Conservation (phyloP, 176 grass and related monocot species). For the Ampelocalamus luodianensis region DNA sequence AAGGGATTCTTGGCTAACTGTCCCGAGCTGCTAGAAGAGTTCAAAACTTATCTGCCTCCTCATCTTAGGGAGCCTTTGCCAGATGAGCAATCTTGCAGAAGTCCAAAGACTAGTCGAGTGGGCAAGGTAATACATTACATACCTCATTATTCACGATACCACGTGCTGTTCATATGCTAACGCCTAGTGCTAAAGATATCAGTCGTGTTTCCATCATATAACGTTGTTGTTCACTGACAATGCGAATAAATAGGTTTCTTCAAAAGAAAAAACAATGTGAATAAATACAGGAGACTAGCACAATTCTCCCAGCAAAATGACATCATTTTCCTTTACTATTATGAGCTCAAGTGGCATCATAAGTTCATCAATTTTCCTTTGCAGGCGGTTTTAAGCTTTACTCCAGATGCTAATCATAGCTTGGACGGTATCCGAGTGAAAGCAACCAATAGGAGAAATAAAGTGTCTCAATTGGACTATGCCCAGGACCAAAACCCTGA, state of each 20-base stretch:
- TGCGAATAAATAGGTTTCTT: too few relatives aligned
- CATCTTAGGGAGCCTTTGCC: not conserved
- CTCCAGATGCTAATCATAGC: conserved; percentile 30
- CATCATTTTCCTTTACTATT: conserved; percentile 18
- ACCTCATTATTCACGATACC: not conserved
- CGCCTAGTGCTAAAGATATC: not conserved
- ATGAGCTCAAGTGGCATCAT: conserved; percentile 15
- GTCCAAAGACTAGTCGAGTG: conserved; percentile 5
- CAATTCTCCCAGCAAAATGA: not conserved
- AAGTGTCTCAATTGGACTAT: not conserved
- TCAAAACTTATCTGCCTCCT: conserved; percentile 22
- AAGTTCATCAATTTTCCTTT: not conserved
- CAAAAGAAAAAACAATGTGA: too few relatives aligned
- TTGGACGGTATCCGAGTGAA: conserved; percentile 13
- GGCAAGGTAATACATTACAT: conserved; percentile 10
- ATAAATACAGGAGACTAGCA: not conserved
- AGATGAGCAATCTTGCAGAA: conserved; percentile 22
- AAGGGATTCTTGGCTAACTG: not conserved
- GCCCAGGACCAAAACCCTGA: not conserved
- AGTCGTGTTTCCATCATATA: not conserved
- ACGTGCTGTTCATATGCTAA: not conserved
- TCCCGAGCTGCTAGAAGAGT: conserved; percentile 37
- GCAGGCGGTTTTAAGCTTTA: conserved; percentile 25
- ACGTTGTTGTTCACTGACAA: not conserved
- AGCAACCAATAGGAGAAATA: not conserved